Conservation (phyloP, 495 filamentous ascomycete species). For the Parathielavia appendiculata region DNA sequence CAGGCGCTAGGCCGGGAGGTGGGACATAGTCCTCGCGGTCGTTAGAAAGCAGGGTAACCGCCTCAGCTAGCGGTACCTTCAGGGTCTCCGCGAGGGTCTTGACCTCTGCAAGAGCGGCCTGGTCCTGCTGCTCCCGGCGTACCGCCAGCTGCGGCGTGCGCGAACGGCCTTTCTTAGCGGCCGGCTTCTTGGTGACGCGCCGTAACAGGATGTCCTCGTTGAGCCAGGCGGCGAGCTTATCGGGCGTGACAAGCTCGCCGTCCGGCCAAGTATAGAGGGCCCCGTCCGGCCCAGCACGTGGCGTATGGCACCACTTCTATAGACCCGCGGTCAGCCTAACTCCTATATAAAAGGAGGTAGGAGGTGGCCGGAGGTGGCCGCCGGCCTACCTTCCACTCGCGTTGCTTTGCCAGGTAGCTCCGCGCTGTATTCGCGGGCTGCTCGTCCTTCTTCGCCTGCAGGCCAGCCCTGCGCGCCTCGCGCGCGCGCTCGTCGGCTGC, state of each 20-base stretch:
- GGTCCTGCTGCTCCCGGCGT: neutral
- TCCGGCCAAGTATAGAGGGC: neutral
- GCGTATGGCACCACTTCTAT: neutral
- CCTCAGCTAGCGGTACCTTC: neutral
- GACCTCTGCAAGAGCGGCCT: neutral
- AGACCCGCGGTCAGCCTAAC: neutral
- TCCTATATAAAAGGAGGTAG: neutral
- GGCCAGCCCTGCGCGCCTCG: neutral
- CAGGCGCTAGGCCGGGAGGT: neutral
- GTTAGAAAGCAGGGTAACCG: neutral
- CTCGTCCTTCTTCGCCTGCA: neutral
- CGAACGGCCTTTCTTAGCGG: neutral
- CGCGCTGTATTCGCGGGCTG: neutral
- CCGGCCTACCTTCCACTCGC: neutral
- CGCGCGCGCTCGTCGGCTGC: neutral
- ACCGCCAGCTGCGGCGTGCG: neutral
- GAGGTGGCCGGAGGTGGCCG: too few relatives aligned
- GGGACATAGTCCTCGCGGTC: neutral
- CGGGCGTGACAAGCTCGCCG: neutral
- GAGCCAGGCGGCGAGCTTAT: neutral
- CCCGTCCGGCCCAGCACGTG: neutral
- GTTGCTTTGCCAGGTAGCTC: neutral
- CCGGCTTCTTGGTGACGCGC: neutral
- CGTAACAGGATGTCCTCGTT: neutral
- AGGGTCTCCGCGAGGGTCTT: neutral